These are phyloP conservation scores for Bisporella sp. DNA, from an alignment of 2,329 filamentous ascomycete genomes.

Conservation along the genomic window DNA sequence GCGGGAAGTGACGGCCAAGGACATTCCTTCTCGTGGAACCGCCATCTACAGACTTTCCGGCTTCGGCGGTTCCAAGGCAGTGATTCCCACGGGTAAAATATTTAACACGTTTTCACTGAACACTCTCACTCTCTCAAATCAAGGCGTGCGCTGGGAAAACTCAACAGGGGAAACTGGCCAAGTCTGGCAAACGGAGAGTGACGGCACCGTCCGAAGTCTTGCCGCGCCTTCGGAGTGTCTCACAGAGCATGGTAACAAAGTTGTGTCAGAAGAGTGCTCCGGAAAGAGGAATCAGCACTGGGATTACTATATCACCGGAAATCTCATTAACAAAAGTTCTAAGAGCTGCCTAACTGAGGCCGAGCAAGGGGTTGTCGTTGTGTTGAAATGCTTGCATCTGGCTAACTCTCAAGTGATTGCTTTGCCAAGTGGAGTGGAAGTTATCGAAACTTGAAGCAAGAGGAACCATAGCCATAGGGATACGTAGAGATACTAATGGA, in stretches of 20 bases:
- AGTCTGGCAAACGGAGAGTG: constrained; percentile 32
- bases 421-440: constrained; percentile 33
- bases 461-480: no score
- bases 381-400: constrained; percentile 30
- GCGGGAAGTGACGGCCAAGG: constrained; percentile 27
- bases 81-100: constrained; percentile 38
- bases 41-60: constrained; percentile 35
- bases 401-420: constrained; percentile 39
- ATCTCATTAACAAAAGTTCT: constrained; percentile 30
- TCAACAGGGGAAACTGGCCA: constrained; percentile 35
- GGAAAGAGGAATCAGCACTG: constrained; percentile 31
- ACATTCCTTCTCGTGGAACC: constrained; percentile 30
- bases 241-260: constrained; percentile 23
- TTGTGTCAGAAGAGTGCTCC: constrained; percentile 28
- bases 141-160: constrained; percentile 25
- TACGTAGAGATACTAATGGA: no score
- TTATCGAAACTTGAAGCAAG: not conserved
- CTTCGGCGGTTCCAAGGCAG: not conserved
- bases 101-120: constrained; percentile 40
- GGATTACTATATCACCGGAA: constrained; percentile 37
- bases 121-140: constrained; percentile 30
- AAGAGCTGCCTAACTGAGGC: constrained; percentile 34
- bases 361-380: constrained; percentile 17
- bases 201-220: constrained; percentile 33
- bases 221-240: constrained; percentile 30